Conservation (phyloP, 2,329 filamentous ascomycete species). For the Neurospora sp. region DNA sequence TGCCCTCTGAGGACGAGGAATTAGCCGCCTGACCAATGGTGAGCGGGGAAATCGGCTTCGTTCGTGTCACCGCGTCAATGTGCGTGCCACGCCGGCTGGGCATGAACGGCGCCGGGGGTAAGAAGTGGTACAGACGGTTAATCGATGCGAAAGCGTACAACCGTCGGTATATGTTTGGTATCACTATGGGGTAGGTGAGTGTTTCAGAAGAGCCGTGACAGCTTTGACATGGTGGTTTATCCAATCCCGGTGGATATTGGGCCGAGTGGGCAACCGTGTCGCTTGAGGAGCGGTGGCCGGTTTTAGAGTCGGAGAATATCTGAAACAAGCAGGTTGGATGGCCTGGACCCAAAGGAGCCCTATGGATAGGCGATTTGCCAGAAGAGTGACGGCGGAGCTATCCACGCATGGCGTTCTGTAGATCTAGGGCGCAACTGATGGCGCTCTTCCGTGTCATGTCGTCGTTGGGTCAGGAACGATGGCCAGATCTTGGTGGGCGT, state of each 20-base stretch:
- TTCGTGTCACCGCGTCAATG: conserved; percentile 2
- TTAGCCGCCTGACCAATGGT: not conserved
- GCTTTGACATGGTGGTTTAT: conserved; percentile 2
- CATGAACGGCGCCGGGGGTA: not conserved
- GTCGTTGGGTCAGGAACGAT: not conserved
- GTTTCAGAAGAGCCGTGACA: conserved; percentile 9
- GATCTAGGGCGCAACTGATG: not conserved
- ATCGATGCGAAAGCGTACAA: not conserved
- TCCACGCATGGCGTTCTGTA: not conserved
- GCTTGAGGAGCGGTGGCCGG: not conserved
- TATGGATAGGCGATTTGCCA: not conserved
- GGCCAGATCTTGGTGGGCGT: not conserved
- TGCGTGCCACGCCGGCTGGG: conserved; percentile 2
- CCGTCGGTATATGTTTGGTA: conserved; percentile 2
- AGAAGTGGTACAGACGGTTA: not conserved
- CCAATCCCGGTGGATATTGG: not conserved
- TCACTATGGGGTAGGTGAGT: conserved; percentile 4
- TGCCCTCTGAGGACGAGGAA: not conserved
- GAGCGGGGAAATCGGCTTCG: not conserved
- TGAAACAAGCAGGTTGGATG: not conserved
- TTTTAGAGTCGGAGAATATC: not conserved
- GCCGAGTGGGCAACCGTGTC: not conserved
- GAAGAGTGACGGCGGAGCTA: not conserved
- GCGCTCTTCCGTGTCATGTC: not conserved
- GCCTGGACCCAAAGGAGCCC: not conserved